Evolutionary conservation across 1,284 basidiomycete species (phyloP).

Genomic region (Rhizoctonia solani): DNA sequence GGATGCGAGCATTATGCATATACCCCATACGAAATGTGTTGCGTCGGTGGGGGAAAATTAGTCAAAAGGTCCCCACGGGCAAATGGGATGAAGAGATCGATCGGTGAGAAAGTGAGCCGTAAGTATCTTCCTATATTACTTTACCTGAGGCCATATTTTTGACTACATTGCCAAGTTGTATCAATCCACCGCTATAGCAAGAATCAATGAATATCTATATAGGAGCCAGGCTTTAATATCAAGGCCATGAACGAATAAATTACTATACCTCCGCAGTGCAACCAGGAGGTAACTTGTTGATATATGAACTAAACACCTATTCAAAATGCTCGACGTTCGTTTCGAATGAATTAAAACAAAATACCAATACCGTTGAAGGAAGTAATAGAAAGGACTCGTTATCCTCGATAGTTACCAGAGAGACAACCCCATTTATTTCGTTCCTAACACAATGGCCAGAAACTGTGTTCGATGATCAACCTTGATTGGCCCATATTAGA

Average conservation of each 20-base stretch:
- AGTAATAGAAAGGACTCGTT: neutral
- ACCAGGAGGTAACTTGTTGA: slow-evolving; percentile 10
- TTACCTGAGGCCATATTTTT: slow-evolving; percentile 9
- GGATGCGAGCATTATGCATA: too few species aligned
- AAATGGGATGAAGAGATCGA: too few species aligned
- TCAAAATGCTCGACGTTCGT: neutral
- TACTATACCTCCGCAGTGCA: slow-evolving; percentile 20
- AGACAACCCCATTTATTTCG: slow-evolving; percentile 8
- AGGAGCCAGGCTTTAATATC: neutral
- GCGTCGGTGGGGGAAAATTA: too few species aligned
- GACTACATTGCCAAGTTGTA: slow-evolving; percentile 8
- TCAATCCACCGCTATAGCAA: slow-evolving; percentile 21
- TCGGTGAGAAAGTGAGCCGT: too few species aligned
- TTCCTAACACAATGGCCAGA: slow-evolving; percentile 19
- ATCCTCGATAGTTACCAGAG: neutral
- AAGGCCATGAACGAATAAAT: neutral
- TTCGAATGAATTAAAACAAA: neutral
- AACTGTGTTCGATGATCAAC: neutral
- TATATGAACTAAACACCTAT: slow-evolving; percentile 9
- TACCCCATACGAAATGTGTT: too few species aligned
- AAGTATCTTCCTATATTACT: too few species aligned
- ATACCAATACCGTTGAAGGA: slow-evolving; percentile 14
- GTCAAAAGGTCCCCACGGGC: too few species aligned
- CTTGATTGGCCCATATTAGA: neutral
- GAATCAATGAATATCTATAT: slow-evolving; percentile 24